phyloP scores from a whole-genome alignment of 495 filamentous ascomycete genomes.

The Entonaema liquescens region DNA sequence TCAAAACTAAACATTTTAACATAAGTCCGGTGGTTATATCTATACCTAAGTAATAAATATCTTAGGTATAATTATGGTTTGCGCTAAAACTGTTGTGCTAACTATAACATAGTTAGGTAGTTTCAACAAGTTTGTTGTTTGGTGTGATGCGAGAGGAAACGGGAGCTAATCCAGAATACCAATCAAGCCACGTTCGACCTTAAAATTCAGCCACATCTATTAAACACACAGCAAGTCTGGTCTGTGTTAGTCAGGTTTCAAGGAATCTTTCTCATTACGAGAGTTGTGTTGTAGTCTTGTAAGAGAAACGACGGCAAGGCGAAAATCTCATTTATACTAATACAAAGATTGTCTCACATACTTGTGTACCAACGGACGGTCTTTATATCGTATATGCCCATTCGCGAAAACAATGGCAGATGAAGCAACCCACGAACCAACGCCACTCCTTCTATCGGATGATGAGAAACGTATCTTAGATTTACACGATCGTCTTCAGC shows the following conservation, averaged over 20 bases:
- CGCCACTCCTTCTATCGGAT: slow-evolving; percentile 63
- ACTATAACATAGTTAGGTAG: too few species aligned
- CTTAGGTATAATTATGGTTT: background rate
- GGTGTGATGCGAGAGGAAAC: background rate
- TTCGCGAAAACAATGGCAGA: slow-evolving; percentile 34
- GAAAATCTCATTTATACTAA: background rate
- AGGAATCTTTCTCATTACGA: background rate
- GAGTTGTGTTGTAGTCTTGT: background rate
- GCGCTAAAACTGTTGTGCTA: background rate
- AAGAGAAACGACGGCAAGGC: background rate
- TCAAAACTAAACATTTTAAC: background rate
- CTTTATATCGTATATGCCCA: background rate
- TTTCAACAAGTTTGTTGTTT: background rate
- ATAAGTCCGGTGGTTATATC: too few species aligned
- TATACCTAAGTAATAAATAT: too few species aligned
- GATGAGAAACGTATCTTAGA: slow-evolving; percentile 69
- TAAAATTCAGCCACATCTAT: background rate
- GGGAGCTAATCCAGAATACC: background rate
- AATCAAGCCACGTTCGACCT: slow-evolving; percentile 1
- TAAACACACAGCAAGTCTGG: background rate
- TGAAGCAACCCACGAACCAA: slow-evolving; percentile 7
- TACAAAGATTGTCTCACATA: background rate
- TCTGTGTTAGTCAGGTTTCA: too few species aligned
- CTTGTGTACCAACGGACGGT: background rate
- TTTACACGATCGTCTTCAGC: slow-evolving; percentile 73